Evolutionary conservation across 768 basidiomycete genomes (phyloP), one percentile per base, ranked within the genome.

Genomic region (Clathrus columnatus): DNA sequence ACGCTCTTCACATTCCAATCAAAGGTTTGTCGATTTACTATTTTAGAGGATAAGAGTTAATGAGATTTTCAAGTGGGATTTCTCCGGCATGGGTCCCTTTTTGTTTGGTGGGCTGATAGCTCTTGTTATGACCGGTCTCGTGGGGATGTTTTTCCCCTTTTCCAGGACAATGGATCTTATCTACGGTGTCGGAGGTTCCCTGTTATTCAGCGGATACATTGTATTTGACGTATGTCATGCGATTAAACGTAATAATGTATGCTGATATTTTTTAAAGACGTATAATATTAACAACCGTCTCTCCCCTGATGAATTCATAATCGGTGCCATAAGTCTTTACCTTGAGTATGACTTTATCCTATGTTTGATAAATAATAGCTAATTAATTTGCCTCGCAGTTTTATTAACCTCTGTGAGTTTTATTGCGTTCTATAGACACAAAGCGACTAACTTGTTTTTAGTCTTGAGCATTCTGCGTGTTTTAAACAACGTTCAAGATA

Each of bases 1-100:
- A 97, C 94, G 0, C 68, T 97, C 51, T 98, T 96, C 74, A 97
- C 96, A 0, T 75, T 96, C 67, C 93, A 95, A 68, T 90, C 88
- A 56, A 95, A 95, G 77, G 88, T 87, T 59, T 18, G 74, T 52
- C 14, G 26, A 18, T 57, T n/a, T 32, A 11, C n/a, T 21, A 0
- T 8, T 57, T 32, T 56, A 8, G 47, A 43, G 20, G 10, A 20
- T 23, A 47, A 4, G 32, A 59, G 20, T 52, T n/a, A 30, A 48
- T 18, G 50, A 53, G n/a, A 21, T 53, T 5, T 7, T 42, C 0
- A 61, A 91, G 87, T 96, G 91, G 70, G 94, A 98, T 72, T 97
- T 99, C 71, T 86, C 84, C 11, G 88, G 88, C 51, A 81, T 96
- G 74, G 93, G 84, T 0, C 89, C 94, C 1, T 95, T 86, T 81